Evolutionary conservation across 179 eudicot genomes (phyloP), one percentile per base, ranked within the genome.

Genomic region (Silene coronaria): DNA sequence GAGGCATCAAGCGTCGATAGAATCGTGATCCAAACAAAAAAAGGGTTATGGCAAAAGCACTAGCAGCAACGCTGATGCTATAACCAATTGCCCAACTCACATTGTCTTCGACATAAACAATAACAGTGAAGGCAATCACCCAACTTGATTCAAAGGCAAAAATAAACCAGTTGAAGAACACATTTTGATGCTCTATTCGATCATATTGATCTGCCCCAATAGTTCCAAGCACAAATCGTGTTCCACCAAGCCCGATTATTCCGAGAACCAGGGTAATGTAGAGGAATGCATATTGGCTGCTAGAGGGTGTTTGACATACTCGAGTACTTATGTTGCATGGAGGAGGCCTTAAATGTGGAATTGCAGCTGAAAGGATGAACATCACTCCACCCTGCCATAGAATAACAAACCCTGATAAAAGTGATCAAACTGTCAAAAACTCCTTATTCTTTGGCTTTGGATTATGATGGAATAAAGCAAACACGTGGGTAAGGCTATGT

Each of bases 11-110:
- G 6, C 61, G 79, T 5, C 79, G 70, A 69, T 85, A 87, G 17
- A 73, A 85, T 1, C 86, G 73, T 5, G 55, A 78, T 24, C 90
- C 88, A 1, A 57, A 61, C 55, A 83, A 10, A 70, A 87, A 85
- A 27, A 87, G n/a, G 21, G 70, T 63, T 8, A 81, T 79, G 5
- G 84, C 87, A 30, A 82, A 13, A 11, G 76, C 51, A 67, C 81
- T 81, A 1, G 84, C 72, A 7, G 38, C 83, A 0, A 66, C 60
- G 51, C 77, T 73, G 0, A 85, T 21, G 10, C 80, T 84, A 46
- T 75, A 87, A 19, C 88, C 88, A 24, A 72, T 59, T 16, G 76
- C 77, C 90, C 90, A 87, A 67, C 85, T 84, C 57, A 86, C 85
- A 45, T 80, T 84, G 42, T 86, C 85, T 77, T 85, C 76, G 17